Conservation (phyloP, 78 protist genomes). For the Chrysochromulina tobinii region DNA sequence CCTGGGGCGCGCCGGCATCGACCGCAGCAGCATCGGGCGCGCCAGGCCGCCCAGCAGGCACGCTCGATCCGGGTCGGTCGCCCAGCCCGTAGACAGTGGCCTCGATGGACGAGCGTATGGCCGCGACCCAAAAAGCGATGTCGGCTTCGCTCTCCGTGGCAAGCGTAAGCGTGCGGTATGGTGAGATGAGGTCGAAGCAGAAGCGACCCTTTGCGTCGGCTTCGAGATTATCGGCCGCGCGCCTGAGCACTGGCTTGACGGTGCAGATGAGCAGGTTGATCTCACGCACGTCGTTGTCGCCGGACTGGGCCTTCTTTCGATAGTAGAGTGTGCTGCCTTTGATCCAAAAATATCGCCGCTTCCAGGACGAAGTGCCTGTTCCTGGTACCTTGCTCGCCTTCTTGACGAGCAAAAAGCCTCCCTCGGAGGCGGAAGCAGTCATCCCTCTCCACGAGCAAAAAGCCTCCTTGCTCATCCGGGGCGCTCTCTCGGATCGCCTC, state of each 20-base stretch:
- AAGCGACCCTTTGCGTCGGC: neutral
- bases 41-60: no score
- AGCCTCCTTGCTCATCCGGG: no score
- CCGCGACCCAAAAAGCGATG: neutral
- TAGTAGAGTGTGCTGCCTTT: neutral
- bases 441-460: no score
- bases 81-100: neutral
- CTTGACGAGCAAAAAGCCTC: no score
- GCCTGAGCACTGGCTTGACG: neutral
- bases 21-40: no score
- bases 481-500: no score
- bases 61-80: neutral
- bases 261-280: constrained; percentile 29
- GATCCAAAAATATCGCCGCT: neutral
- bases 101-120: neutral
- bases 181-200: constrained; percentile 43
- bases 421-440: no score
- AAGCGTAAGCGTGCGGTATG: neutral
- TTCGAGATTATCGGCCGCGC: neutral
- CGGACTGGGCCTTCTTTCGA: neutral
- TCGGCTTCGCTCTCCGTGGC: constrained; percentile 11
- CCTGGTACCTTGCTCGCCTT: neutral
- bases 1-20: no score
- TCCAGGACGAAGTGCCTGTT: neutral
- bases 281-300: neutral